Base-by-base conservation (phyloP, 2,329 filamentous ascomycete species). In the Emydomyces testavorans region DNA sequence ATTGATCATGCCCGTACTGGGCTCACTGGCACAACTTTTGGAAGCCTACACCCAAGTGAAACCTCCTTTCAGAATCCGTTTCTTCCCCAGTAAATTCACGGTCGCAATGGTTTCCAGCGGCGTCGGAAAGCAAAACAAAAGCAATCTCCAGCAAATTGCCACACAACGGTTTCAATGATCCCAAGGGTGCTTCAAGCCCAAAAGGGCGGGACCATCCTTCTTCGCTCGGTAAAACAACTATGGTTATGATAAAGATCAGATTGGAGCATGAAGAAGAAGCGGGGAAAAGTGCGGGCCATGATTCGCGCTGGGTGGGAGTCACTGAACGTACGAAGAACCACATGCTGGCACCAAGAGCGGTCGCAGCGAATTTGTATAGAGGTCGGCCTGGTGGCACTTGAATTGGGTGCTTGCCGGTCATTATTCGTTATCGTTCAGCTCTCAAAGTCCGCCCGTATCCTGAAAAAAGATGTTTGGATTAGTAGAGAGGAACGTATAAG, bases 131-230 rank as follows among this genome's bases (percentile, higher is more conserved):
- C 2, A 21, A 31, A 18, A 42, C 18, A 18, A n/a, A n/a, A n/a
- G n/a, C n/a, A n/a, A n/a, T n/a, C n/a, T n/a, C n/a, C n/a, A n/a
- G n/a, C n/a, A n/a, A n/a, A n/a, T 3, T 28, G 6, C 32, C 35
- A 42, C 41, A 34, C 10, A 24, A n/a, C 13, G 35, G 29, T 50
- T 68, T 76, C 73, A 94, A 71, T 94, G 88, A 58, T 95, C 89
- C 87, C 88, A 95, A 56, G 88, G 92, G 69, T 96, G 92, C 73
- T 88, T 95, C 83, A 80, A 87, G 65, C 92, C 92, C 60, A 98
- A 66, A 55, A 96, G 72, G 47, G 80, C 90, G 20, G 90, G 76
- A n/a, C 89, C 89, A 62, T 98, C 92, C 73, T 95, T 84, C 79
- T 90, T 94, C 60, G 88, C 87, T 61, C 92, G 80, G 73, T 95